Evolutionary conservation across 169 alveolate genomes (phyloP).

Genomic region (Cryptosporidium tyzzeri): DNA sequence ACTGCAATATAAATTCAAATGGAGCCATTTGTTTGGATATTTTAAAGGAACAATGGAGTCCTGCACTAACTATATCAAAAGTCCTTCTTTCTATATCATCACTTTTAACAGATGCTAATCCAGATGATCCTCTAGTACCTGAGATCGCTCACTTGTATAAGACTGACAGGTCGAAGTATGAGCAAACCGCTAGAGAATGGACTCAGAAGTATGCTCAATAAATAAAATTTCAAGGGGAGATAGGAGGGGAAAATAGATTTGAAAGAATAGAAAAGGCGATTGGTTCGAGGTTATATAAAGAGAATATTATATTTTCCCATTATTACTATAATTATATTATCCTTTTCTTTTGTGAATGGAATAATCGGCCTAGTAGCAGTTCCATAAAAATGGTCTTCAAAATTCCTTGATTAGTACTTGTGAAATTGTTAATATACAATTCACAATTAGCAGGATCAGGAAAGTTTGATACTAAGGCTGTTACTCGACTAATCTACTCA

Average conservation of each 20-base stretch:
- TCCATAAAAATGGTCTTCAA: slow-evolving; percentile 11
- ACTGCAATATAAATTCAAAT: slow-evolving; percentile 96
- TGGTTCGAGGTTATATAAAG: not conserved
- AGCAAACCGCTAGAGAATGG: slow-evolving; percentile 98
- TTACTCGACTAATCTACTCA: not conserved
- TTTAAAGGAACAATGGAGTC: slow-evolving; percentile 99
- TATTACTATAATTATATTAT: not conserved
- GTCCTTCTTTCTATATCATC: slow-evolving; percentile 97
- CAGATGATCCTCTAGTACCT: slow-evolving; percentile 99
- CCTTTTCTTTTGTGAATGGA: not conserved
- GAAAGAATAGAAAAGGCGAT: not conserved
- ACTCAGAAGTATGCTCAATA: slow-evolving; percentile 96
- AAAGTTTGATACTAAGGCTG: not conserved
- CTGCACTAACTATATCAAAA: slow-evolving; percentile 98
- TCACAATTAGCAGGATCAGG: not conserved
- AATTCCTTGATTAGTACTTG: not conserved
- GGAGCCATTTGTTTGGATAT: slow-evolving; percentile 99
- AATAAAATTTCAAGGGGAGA: slow-evolving; percentile 5
- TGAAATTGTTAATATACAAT: not conserved
- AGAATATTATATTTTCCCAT: not conserved
- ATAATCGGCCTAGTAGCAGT: not conserved
- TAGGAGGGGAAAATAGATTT: not conserved
- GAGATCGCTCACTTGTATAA: slow-evolving; percentile 98
- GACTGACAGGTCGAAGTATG: slow-evolving; percentile 94
- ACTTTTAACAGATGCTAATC: slow-evolving; percentile 98